A percentile compares a stretch with the other conserved stretches of the same genome.
These are phyloP conservation scores for Rhodotorula babjevae DNA, from an alignment of 768 basidiomycete genomes.

Conservation along the genomic window DNA sequence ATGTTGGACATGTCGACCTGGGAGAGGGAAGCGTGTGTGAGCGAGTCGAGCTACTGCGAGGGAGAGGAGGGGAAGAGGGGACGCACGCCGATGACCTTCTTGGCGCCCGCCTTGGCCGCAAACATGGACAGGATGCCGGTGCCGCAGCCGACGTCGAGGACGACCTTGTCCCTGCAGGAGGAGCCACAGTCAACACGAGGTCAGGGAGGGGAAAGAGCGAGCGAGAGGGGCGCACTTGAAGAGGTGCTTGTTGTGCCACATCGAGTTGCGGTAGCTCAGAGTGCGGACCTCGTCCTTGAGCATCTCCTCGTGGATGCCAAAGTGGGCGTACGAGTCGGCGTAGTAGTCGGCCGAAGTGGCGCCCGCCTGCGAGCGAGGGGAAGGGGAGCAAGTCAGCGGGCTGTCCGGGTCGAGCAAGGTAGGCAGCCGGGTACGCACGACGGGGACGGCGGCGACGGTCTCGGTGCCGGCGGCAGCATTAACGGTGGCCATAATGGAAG, in stretches of 20 bases:
- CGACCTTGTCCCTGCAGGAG: constrained; percentile 60
- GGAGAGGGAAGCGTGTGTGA: not conserved
- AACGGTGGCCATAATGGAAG: not conserved
- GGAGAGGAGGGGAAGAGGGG: not conserved
- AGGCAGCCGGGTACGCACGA: not conserved
- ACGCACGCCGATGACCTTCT: constrained; percentile 43
- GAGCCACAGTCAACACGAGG: too few relatives aligned
- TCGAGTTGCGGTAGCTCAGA: constrained; percentile 87
- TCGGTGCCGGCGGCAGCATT: not conserved
- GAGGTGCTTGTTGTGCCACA: constrained; percentile 86
- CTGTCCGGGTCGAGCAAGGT: fast-evolving
- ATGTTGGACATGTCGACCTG: constrained; percentile 97
- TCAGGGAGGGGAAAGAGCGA: too few relatives aligned
- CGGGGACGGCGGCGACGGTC: not conserved
- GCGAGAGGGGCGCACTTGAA: constrained; percentile 63
- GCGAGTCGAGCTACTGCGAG: not conserved
- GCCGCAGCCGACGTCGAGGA: constrained; percentile 96
- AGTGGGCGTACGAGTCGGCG: constrained; percentile 38
- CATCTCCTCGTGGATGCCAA: constrained; percentile 70
- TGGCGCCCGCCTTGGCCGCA: constrained; percentile 44
- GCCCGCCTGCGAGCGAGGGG: constrained; percentile 5
- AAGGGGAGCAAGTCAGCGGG: not conserved
- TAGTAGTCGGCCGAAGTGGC: constrained; percentile 39
- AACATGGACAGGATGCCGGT: constrained; percentile 72
- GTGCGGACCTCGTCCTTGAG: constrained; percentile 94